Evolutionary conservation across 306 rosid species (phyloP).

Genomic region (Cucurbita pepo): DNA sequence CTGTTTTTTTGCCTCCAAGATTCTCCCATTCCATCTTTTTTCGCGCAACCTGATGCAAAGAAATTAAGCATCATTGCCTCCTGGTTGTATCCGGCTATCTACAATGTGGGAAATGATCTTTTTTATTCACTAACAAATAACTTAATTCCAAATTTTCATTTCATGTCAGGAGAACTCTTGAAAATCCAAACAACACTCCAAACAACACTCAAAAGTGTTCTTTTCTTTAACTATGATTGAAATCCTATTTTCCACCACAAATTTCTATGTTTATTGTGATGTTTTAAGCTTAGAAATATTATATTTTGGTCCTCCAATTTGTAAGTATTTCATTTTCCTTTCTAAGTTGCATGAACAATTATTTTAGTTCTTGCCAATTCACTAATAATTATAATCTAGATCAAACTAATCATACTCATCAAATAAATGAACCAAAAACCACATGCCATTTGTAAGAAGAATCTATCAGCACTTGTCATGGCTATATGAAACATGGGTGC

Average conservation of each 20-base stretch:
- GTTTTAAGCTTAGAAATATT: neutral
- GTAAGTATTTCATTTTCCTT: neutral
- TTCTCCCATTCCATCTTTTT: neutral
- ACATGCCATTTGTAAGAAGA: neutral
- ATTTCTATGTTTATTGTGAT: neutral
- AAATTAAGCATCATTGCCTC: neutral
- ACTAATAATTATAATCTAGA: neutral
- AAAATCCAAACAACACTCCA: neutral
- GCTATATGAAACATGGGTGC: neutral
- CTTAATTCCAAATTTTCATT: neutral
- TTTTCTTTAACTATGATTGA: neutral
- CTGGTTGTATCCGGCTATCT: neutral
- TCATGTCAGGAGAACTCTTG: neutral
- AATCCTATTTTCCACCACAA: neutral
- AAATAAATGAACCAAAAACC: neutral
- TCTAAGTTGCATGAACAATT: neutral
- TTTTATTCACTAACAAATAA: neutral
- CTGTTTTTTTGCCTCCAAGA: neutral
- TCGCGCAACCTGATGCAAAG: neutral
- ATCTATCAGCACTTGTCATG: neutral
- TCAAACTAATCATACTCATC: neutral
- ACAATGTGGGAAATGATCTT: neutral
- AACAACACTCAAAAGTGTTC: neutral
- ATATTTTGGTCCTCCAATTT: neutral
- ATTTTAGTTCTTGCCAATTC: neutral